Evolutionary conservation across 495 filamentous ascomycete genomes (phyloP).

Genomic region (Neurospora hispaniola): DNA sequence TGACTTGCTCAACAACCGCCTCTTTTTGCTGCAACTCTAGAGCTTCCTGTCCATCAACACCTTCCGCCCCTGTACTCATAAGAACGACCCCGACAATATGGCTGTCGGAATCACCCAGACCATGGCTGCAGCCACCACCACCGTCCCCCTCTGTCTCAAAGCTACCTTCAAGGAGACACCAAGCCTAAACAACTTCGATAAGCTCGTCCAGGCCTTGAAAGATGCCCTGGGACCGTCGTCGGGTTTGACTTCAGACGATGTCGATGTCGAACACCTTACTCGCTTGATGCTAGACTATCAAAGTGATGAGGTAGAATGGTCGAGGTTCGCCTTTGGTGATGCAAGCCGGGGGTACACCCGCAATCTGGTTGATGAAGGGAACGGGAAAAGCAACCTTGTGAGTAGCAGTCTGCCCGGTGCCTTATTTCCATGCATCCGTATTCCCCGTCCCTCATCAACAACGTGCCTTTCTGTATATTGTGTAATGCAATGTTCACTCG

Average conservation of each 20-base stretch:
- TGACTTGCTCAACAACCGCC: not conserved
- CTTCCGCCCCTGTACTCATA: not conserved
- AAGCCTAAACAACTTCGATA: slow-evolving; percentile 47
- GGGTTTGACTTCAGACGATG: slow-evolving; percentile 67
- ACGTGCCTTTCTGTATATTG: not conserved
- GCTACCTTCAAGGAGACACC: not conserved
- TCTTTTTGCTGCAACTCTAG: not conserved
- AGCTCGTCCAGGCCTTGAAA: slow-evolving; percentile 62
- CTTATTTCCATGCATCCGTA: not conserved
- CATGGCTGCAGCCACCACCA: not conserved
- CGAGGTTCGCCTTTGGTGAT: slow-evolving; percentile 57
- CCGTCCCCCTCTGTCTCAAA: not conserved
- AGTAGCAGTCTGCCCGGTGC: slow-evolving; percentile 10
- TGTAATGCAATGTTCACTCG: not conserved
- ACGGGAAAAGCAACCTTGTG: slow-evolving; percentile 85
- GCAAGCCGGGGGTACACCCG: slow-evolving; percentile 61
- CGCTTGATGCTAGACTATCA: slow-evolving; percentile 60
- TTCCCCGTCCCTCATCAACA: slow-evolving; percentile 3
- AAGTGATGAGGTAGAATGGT: slow-evolving; percentile 60
- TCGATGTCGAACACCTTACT: slow-evolving; percentile 59
- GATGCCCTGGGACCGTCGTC: slow-evolving; percentile 62
- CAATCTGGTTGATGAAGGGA: slow-evolving; percentile 83
- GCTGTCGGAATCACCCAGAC: slow-evolving; percentile 15
- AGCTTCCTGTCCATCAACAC: not conserved
- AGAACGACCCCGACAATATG: slow-evolving; percentile 9